Conservation (phyloP, 2,329 filamentous ascomycete species). For the Pleoardoris graminearum region DNA sequence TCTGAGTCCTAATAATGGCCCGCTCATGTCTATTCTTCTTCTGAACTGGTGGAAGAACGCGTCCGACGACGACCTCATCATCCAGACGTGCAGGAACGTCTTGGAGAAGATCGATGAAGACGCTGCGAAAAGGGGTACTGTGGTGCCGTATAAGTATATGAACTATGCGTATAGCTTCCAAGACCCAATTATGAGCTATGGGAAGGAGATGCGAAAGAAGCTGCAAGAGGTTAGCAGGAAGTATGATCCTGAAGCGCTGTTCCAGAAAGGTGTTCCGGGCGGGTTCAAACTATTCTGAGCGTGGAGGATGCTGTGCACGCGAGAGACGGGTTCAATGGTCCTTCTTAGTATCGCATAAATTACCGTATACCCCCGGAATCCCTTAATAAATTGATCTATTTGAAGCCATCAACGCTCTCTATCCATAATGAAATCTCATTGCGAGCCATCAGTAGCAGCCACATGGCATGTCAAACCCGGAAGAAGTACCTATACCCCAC, state of each 20-base stretch:
- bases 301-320: no score
- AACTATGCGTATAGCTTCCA: slow-evolving; percentile 27
- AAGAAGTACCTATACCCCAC: no score
- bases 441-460: no score
- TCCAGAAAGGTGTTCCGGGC: slow-evolving; percentile 37
- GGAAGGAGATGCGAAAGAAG: neutral
- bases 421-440: no score
- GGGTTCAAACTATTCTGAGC: slow-evolving; percentile 33
- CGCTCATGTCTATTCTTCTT: neutral
- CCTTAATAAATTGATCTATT: no score
- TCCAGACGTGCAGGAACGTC: neutral
- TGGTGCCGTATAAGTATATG: slow-evolving; percentile 4
- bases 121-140: neutral
- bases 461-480: no score
- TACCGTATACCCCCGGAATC: no score
- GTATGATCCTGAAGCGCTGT: slow-evolving; percentile 39
- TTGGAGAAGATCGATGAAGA: neutral
- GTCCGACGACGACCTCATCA: neutral
- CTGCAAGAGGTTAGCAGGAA: slow-evolving; percentile 18
- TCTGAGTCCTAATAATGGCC: neutral
- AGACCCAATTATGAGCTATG: slow-evolving; percentile 10
- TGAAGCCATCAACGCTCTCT: no score
- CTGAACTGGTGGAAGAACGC: neutral
- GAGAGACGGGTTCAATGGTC: no score
- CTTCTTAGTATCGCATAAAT: no score